Evolutionary conservation across 768 basidiomycete genomes (phyloP).

Genomic region (Crucibulum laeve): DNA sequence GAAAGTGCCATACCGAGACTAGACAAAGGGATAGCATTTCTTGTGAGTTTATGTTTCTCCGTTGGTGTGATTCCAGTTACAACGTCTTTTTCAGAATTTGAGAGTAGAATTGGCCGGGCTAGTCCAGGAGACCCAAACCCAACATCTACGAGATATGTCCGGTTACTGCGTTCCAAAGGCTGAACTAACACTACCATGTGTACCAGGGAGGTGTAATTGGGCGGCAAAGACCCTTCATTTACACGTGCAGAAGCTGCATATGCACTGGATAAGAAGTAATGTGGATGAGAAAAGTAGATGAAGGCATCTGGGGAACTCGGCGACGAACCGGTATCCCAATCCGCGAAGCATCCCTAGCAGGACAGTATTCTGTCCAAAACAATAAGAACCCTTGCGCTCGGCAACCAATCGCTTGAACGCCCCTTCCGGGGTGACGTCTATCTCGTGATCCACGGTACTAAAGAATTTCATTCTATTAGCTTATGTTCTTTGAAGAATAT

Average conservation of each 20-base stretch:
- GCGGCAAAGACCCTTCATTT: constrained; percentile 11
- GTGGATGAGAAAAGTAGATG: not conserved
- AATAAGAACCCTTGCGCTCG: constrained; percentile 16
- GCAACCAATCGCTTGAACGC: constrained; percentile 12
- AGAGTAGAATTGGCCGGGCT: constrained; percentile 22
- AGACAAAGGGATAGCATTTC: constrained; percentile 9
- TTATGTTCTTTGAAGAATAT: not conserved
- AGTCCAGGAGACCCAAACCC: constrained; percentile 22
- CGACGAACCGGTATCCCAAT: constrained; percentile 14
- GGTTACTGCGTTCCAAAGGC: constrained; percentile 17
- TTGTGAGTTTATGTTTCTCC: constrained; percentile 18
- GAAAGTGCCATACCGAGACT: constrained; percentile 13
- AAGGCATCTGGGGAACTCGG: not conserved
- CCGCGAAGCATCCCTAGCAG: constrained; percentile 15
- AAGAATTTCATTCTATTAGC: not conserved
- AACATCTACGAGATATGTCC: constrained; percentile 26
- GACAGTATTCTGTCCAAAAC: constrained; percentile 14
- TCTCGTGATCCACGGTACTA: constrained; percentile 17
- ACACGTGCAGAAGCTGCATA: constrained; percentile 22
- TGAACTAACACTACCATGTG: constrained; percentile 28
- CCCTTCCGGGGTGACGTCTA: constrained; percentile 20
- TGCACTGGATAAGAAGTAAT: constrained; percentile 11
- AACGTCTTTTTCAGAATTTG: constrained; percentile 12
- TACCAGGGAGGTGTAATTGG: constrained; percentile 9
- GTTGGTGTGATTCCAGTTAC: constrained; percentile 14